Evolutionary conservation across 169 alveolate species (phyloP).

Genomic region (Plasmodium knowlesi): DNA sequence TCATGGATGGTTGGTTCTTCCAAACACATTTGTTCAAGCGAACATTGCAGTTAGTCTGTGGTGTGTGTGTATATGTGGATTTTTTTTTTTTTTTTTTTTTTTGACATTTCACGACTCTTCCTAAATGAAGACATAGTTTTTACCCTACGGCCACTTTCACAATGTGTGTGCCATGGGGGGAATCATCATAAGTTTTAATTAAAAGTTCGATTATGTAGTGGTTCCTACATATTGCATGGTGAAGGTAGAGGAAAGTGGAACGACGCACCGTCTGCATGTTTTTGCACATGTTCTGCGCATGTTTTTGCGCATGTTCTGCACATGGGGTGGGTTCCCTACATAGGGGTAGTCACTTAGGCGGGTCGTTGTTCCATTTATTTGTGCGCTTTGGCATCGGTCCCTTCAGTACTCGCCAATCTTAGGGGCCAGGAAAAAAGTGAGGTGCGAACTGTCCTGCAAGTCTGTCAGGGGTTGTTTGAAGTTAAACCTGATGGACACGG

Average conservation of each 20-base stretch:
- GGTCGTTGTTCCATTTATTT: too few relatives aligned
- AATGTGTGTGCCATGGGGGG: background rate
- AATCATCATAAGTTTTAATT: background rate
- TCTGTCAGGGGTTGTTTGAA: slow-evolving; percentile 70
- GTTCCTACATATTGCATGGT: background rate
- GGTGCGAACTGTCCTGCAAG: slow-evolving; percentile 40
- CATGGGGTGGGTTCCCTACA: background rate
- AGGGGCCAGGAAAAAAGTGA: slow-evolving; percentile 85
- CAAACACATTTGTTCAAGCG: background rate
- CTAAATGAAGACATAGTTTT: background rate
- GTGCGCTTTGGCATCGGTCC: background rate
- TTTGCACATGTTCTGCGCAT: background rate
- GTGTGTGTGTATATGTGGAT: background rate
- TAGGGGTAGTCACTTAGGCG: background rate
- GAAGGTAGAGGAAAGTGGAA: background rate
- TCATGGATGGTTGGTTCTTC: background rate
- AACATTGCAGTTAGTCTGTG: background rate
- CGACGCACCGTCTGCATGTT: background rate
- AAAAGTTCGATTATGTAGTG: background rate
- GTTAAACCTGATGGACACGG: slow-evolving; percentile 83
- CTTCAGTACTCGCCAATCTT: slow-evolving; percentile 81
- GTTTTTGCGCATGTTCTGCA: background rate
- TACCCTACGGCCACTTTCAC: background rate
- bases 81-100: too few relatives aligned
- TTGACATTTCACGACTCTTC: background rate